Evolutionary conservation across 2,329 filamentous ascomycete species (phyloP), one percentile per base, ranked within the genome.

Genomic region (Fusarium musae): DNA sequence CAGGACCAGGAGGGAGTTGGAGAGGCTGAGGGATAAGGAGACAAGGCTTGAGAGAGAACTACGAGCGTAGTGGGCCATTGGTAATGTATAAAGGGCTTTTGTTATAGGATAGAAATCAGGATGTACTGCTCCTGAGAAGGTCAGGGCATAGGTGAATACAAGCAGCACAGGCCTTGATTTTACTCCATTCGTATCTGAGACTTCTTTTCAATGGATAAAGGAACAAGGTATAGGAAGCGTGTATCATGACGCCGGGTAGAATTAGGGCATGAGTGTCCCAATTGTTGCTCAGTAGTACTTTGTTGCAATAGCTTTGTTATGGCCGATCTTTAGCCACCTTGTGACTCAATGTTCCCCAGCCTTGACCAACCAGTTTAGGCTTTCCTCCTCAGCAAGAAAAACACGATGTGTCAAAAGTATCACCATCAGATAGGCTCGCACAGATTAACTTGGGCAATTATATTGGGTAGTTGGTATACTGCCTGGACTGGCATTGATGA

Each of bases 141-240:
- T 15, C 13, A 32, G 30, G 30, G 30, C 30, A 13, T 4, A 9
- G 2, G 5, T 13, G 1, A 4, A 4, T 9, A 28, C 26, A 16
- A 9, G 11, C 17, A 26, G 17, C 0, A 21, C 1, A 21, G 26
- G 21, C 12, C 3, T 6, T 3, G 7, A 11, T 3, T 10, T 15
- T 28, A 21, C 5, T 10, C 7, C 2, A 15, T 10, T 15, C 5
- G 7, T 4, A 28, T 43, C 4, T 13, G 4, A 13, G 9, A 28
- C 3, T 28, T 46, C 2, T 12, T 28, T 28, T 28, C 4, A 3
- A 32, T 32, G 30, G 30, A 32, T 32, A 32, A 13, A 32, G 30
- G 30, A 32, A 32, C 3, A 21, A 7, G 2, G 3, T 19, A 15
- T 1, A 46, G 5, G 17, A 46, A 46, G 4, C 19, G 1, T 28